Evolutionary conservation across 192 early-diverging fungal genomes (phyloP), one percentile per base, ranked within the genome.

Genomic region (Rhizophlyctis rosea): DNA sequence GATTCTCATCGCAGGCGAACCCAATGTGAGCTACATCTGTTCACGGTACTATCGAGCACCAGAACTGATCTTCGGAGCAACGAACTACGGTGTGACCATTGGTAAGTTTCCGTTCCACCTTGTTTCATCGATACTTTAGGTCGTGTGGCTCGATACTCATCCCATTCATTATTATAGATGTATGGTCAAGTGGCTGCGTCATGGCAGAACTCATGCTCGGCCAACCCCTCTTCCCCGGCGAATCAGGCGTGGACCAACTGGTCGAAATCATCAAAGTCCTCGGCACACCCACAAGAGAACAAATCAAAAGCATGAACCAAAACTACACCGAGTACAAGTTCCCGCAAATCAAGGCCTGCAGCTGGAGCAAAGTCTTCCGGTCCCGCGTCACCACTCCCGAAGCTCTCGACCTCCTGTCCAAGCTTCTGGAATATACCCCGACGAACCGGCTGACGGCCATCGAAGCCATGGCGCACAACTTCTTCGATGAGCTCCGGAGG

Each of bases 241-340:
- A 87, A 16, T 94, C 91, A 56, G 92, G 94, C 49, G 94, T 99
- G 34, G 96, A 99, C 69, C 96, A 99, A 69, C 80, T 99, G 28
- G 96, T 99, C 28, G 95, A 99, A 75, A 99, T 99, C 67, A 99
- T 99, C 81, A 99, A 99, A 79, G 90, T 97, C 16, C 81, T 99
- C 18, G 96, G 96, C 47, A 99, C 95, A 28, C 96, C 95, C 21
- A 90, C 93, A 35, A 79, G 86, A 57, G 95, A 99, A 60, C 94
- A 99, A 75, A 96, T 99, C 67, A 88, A 88, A 67, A 86, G 85
- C 23, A 97, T 99, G 96, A 98, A 98, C 76, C 92, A 90, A 35
- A 93, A 94, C 77, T 99, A 99, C 74, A 91, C 90, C 66, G 94
- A 96, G 68, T 96, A 96, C 81, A 95, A 94, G 71, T 99, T 99